A percentile compares a stretch with the other conserved stretches of the same genome.
Evolutionary conservation across 768 basidiomycete species (phyloP).

Genomic region (Tulasnella sp.): DNA sequence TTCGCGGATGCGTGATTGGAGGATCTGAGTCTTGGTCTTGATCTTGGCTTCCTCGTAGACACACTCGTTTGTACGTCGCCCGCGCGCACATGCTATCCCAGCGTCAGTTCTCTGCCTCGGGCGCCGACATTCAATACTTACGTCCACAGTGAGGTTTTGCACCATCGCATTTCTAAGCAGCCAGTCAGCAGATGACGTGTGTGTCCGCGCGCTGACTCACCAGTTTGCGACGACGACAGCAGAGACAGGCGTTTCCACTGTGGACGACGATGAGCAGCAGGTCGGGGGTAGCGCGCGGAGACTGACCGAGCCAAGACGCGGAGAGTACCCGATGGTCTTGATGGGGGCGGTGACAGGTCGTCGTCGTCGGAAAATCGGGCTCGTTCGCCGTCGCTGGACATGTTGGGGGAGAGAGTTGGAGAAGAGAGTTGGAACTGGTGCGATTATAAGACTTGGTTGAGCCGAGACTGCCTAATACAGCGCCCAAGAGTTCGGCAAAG

Average conservation of each 20-base stretch:
- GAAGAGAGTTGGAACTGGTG: too few species aligned
- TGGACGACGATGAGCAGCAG: background rate
- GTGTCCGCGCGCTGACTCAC: constrained; percentile 5
- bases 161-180: constrained; percentile 14
- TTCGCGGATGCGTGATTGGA: constrained; percentile 14
- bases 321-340: constrained; percentile 2
- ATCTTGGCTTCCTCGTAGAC: constrained; percentile 15
- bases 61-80: constrained; percentile 11
- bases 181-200: background rate
- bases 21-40: constrained; percentile 16
- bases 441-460: too few species aligned
- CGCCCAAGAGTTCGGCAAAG: too few species aligned
- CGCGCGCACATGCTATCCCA: constrained; percentile 1
- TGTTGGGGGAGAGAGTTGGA: too few species aligned
- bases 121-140: background rate
- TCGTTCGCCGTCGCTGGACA: background rate
- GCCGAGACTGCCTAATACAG: too few species aligned
- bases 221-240: constrained; percentile 13
- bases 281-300: background rate
- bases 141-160: constrained; percentile 13
- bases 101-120: background rate
- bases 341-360: background rate
- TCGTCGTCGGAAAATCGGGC: background rate
- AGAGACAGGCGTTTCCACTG: constrained; percentile 14
- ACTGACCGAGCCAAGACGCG: constrained; percentile 11